phyloP scores from a whole-genome alignment of 352 stramenopile genomes.

The Peronospora destructor region DNA sequence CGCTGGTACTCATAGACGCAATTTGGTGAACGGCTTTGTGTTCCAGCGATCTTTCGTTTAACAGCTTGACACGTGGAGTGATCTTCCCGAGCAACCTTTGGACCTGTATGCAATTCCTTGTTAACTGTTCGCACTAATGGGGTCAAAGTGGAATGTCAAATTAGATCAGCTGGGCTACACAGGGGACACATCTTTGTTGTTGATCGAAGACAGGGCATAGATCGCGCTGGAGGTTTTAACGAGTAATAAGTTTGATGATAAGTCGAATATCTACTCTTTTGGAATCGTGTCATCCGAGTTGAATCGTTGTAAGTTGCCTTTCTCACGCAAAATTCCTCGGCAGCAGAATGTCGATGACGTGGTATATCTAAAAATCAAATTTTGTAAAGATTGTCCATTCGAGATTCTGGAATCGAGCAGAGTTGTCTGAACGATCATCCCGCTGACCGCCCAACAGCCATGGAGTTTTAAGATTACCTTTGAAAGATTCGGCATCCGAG shows the following conservation, averaged over 20 bases:
- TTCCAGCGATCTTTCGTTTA: constrained; percentile 26
- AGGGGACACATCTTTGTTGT: constrained; percentile 27
- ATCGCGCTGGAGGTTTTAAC: constrained; percentile 51
- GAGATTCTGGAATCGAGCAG: constrained; percentile 37
- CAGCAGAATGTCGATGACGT: constrained; percentile 16
- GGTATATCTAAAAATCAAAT: constrained; percentile 27
- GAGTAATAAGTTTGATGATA: constrained; percentile 49
- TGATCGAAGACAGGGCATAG: constrained; percentile 31
- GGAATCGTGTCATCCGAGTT: constrained; percentile 64
- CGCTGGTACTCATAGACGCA: not conserved
- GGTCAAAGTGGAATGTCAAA: constrained; percentile 44
- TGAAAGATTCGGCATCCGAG: constrained; percentile 25
- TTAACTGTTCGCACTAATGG: constrained; percentile 4
- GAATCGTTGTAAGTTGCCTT: constrained; percentile 40
- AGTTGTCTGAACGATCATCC: constrained; percentile 43
- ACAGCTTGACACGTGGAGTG: constrained; percentile 24
- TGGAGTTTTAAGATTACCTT: constrained; percentile 60
- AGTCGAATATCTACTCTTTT: constrained; percentile 67
- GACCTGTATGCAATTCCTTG: constrained; percentile 14
- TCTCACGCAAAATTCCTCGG: constrained; percentile 19
- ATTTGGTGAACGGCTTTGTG: not conserved
- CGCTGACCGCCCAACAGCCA: constrained; percentile 38
- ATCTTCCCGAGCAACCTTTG: constrained; percentile 23
- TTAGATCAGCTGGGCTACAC: constrained; percentile 50
- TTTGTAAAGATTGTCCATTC: constrained; percentile 49